Evolutionary conservation across 371 early-diverging fungal genomes (phyloP).

Genomic region (Mucor lusitanicus): DNA sequence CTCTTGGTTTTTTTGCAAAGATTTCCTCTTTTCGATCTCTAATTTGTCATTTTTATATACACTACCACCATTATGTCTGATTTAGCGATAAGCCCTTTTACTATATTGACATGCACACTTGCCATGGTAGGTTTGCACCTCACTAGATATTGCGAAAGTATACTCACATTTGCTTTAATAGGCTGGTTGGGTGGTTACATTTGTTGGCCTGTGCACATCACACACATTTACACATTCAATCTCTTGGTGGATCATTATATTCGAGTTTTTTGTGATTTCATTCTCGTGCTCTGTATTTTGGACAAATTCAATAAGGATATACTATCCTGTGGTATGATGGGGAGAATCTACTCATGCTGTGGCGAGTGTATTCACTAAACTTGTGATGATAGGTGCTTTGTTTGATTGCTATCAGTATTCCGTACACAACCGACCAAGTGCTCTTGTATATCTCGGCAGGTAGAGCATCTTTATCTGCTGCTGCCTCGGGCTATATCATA

Average conservation of each 20-base stretch:
- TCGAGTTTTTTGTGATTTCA: conserved; percentile 25
- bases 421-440: conserved; percentile 35
- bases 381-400: conserved; percentile 25
- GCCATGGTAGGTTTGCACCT: conserved; percentile 11
- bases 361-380: not conserved
- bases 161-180: conserved; percentile 1
- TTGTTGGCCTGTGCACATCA: conserved; percentile 41
- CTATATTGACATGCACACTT: conserved; percentile 12
- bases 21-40: not conserved
- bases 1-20: not conserved
- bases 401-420: conserved; percentile 35
- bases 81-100: conserved; percentile 9
- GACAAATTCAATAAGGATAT: conserved; percentile 20
- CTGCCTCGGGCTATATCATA: conserved; percentile 37
- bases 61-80: conserved; percentile 3
- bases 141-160: not conserved
- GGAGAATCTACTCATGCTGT: too few relatives aligned
- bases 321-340: conserved; percentile 29
- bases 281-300: conserved; percentile 28
- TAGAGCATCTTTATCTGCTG: conserved; percentile 16
- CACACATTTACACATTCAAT: conserved; percentile 11
- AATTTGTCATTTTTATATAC: not conserved
- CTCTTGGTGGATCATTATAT: conserved; percentile 44
- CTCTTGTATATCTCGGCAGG: conserved; percentile 20
- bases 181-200: conserved; percentile 46